Evolutionary conservation across 2,329 filamentous ascomycete species (phyloP).

Genomic region (Sphaerulina musiva): DNA sequence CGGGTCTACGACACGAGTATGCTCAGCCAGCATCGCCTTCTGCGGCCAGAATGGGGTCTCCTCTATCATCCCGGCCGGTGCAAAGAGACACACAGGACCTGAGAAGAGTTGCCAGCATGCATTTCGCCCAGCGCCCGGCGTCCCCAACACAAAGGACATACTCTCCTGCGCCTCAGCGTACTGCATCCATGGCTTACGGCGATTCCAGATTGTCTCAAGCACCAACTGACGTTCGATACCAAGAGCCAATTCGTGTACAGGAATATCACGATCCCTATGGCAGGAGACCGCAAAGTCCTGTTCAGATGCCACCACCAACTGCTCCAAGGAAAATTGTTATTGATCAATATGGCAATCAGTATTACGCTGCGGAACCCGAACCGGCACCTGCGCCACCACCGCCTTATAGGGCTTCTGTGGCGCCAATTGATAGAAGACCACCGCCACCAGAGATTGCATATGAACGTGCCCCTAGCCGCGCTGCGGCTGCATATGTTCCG

Average conservation of each 20-base stretch:
- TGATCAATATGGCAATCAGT: constrained; percentile 78
- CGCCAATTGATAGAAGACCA: constrained; percentile 27
- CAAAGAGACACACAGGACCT: constrained; percentile 43
- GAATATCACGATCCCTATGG: constrained; percentile 32
- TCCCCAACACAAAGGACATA: constrained; percentile 39
- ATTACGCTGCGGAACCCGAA: constrained; percentile 52
- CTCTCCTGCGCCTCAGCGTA: constrained; percentile 37
- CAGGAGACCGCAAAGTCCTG: constrained; percentile 34
- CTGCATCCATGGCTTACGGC: constrained; percentile 39
- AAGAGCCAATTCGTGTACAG: constrained; percentile 31
- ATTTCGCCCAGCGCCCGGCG: constrained; percentile 41
- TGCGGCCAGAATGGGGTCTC: constrained; percentile 36
- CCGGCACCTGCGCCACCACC: constrained; percentile 26
- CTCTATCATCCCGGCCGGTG: constrained; percentile 30
- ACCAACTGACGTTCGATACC: constrained; percentile 24
- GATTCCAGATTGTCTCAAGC: constrained; percentile 34
- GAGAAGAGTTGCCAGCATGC: constrained; percentile 43
- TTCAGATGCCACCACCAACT: constrained; percentile 41
- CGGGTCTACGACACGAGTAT: constrained; percentile 39
- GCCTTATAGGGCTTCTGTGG: constrained; percentile 48
- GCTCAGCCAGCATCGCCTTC: constrained; percentile 38
- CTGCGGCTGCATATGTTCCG: constrained; percentile 28
- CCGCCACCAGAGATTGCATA: constrained; percentile 44
- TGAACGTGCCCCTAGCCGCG: constrained; percentile 54
- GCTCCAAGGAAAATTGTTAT: constrained; percentile 59